Evolutionary conservation across 2,329 filamentous ascomycete species (phyloP), one percentile per base, ranked within the genome.

Genomic region (Podosphaera aphanis): DNA sequence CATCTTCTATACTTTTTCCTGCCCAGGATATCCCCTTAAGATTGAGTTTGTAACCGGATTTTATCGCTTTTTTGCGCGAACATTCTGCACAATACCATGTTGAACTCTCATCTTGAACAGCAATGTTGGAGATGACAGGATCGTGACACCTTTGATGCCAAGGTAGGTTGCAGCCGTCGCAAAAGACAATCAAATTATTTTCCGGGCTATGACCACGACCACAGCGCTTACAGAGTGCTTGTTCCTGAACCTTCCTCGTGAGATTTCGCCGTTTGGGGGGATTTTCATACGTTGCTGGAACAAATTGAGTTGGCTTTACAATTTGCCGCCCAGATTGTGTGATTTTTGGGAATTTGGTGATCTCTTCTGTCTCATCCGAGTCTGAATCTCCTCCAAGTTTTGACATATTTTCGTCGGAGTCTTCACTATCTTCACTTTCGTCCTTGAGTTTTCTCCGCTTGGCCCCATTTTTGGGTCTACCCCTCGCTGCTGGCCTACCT

Each of bases 131-230:
- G 49, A 92, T 82, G 7, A 71, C 70, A 1, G 83, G 83, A 48
- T 81, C 71, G 59, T 92, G 83, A 56, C 83, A 92, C 55, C 74
- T 73, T 59, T 85, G 81, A 60, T 92, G 83, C 71, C 83, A 92
- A 37, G 77, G 73, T 25, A 69, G 67, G 58, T 83, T 82, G 64
- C 83, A 92, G 15, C 76, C 76, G 61, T 88, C 81, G 63, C 83
- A 92, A 60, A 86, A 84, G 2, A 90, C 82, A 57, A 92, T 86
- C 62, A 77, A 73, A 62, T 90, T 90, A 53, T 66, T 74, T n/a
- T 66, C 60, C 2, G 79, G 77, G 55, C 79, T 83, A 51, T 79
- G 71, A 8, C 79, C 76, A 51, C 83, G 68, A 45, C 76, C 70
- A 61, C 83, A 92, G 51, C 73, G 69, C 53, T 76, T 77, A 64